Evolutionary conservation across 208 protist species (phyloP), one percentile per base, ranked within the genome.

Genomic region (Crithidia brevicula): DNA sequence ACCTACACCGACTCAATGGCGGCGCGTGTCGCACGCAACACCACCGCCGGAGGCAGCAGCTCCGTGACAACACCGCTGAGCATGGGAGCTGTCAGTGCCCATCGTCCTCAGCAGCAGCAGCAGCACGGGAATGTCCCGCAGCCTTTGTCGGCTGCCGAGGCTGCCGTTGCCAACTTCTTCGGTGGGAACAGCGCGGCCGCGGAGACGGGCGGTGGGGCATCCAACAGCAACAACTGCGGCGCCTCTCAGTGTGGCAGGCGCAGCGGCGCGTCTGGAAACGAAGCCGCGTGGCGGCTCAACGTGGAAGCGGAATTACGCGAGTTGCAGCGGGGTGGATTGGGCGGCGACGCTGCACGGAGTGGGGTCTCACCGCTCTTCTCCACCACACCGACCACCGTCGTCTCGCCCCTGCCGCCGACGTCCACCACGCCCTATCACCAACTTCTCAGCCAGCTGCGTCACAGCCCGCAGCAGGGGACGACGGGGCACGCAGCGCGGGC

Each of bases 401-500:
- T 74, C 2, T 74, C 67, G 2, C 67, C 67, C 18, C 50, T 74
- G 18, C 28, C 46, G 23, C 40, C 67, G 2, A 36, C 67, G 30
- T 66, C 67, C 22, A 61, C 52, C 0, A 74, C 67, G 13, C 67
- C 67, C 13, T 74, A 74, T 28, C 67, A 74, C 22, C 67, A 74
- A 49, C 59, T 74, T 30, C 59, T 74, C n/a, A 74, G 67, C 46
- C 57, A 67, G 42, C 34, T 74, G 33, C 57, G 67, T 13, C 54
- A 67, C 50, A 74, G 59, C 42, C 67, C 67, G 4, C 60, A 60
- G 53, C 67, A 74, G 30, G 16, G 57, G 28, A 51, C 31, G 9
- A 16, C 34, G 31, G n/a, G 8, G 34, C 33, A 28, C 28, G 30
- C 15, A 30, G 5, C 67, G 34, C 67, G 54, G 3, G 54, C 54